Evolutionary conservation across 768 basidiomycete genomes (phyloP).

Genomic region (Phlegmacium glaucopus): DNA sequence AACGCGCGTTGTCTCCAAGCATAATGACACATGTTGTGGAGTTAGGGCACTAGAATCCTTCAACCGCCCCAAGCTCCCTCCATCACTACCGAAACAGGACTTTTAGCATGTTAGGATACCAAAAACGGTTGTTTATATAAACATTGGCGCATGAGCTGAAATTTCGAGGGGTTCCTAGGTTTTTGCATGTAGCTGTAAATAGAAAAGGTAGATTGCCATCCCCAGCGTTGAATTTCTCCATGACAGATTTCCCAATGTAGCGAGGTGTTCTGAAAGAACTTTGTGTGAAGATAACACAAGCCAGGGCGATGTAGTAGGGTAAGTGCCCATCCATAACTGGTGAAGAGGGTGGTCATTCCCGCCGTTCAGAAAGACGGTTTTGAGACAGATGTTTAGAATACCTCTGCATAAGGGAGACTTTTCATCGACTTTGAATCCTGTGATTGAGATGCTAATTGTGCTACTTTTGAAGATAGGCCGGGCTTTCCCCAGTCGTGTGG

Average conservation of each 20-base stretch:
- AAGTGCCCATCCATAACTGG: slow-evolving; percentile 99
- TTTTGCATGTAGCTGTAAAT: no score
- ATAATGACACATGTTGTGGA: no score
- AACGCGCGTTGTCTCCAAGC: no score
- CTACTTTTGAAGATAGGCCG: slow-evolving; percentile 80
- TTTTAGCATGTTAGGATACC: no score
- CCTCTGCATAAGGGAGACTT: slow-evolving; percentile 90
- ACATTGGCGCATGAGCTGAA: no score
- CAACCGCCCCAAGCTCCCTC: no score
- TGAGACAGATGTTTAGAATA: slow-evolving; percentile 33
- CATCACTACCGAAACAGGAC: no score
- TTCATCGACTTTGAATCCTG: slow-evolving; percentile 64
- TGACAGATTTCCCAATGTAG: slow-evolving; percentile 57
- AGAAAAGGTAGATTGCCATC: slow-evolving; percentile 82
- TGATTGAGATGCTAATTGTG: slow-evolving; percentile 69
- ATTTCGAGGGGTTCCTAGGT: no score
- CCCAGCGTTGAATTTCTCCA: slow-evolving; percentile 48
- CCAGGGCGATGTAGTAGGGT: slow-evolving; percentile 64
- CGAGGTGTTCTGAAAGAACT: slow-evolving; percentile 58
- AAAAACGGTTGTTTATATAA: no score
- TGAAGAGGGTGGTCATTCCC: slow-evolving; percentile 3
- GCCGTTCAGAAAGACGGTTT: not conserved
- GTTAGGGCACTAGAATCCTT: no score
- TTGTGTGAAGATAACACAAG: slow-evolving; percentile 31
- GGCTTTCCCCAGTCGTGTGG: slow-evolving; percentile 85